These are phyloP conservation scores for Alternaria metachromatica DNA, from an alignment of 2,329 filamentous ascomycete species.

Conservation along the genomic window DNA sequence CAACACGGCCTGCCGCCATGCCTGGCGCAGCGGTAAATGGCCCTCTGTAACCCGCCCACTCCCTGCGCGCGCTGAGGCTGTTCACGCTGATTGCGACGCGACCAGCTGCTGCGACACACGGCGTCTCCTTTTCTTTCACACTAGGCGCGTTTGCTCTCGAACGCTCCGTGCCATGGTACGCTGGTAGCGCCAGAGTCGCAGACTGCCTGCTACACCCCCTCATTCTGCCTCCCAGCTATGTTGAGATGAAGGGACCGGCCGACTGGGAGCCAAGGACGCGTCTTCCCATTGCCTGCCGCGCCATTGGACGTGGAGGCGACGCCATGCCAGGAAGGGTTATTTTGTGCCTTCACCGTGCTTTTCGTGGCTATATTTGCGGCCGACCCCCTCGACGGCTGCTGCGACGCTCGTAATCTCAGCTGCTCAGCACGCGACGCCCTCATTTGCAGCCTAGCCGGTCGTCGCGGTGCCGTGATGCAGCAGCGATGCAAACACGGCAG, in stretches of 20 bases:
- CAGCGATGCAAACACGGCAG: slow-evolving; percentile 12
- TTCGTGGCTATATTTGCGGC: slow-evolving; percentile 25
- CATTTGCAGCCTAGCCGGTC: slow-evolving; percentile 18
- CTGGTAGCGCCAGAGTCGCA: slow-evolving; percentile 17
- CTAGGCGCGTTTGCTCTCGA: slow-evolving; percentile 14
- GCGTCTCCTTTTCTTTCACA: slow-evolving; percentile 26
- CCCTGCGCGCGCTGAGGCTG: slow-evolving; percentile 14
- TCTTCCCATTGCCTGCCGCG: slow-evolving; percentile 15
- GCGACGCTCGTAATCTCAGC: slow-evolving; percentile 24
- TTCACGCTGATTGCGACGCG: slow-evolving; percentile 18
- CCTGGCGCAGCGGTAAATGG: slow-evolving; percentile 21
- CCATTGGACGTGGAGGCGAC: slow-evolving; percentile 18
- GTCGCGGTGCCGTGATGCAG: slow-evolving; percentile 15
- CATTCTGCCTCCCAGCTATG: slow-evolving; percentile 19
- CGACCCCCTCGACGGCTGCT: slow-evolving; percentile 27
- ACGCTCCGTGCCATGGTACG: slow-evolving; percentile 15
- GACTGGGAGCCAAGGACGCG: slow-evolving; percentile 21
- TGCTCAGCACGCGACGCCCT: slow-evolving; percentile 27
- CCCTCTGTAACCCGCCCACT: background rate
- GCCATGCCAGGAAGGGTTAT: slow-evolving; percentile 12
- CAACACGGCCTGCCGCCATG: slow-evolving; percentile 26
- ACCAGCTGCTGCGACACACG: slow-evolving; percentile 30
- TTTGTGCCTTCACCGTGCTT: slow-evolving; percentile 22
- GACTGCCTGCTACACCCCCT: slow-evolving; percentile 12
- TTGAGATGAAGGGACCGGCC: slow-evolving; percentile 17